phyloP scores from a whole-genome alignment of 306 rosid species.

The Quercus variabilis region DNA sequence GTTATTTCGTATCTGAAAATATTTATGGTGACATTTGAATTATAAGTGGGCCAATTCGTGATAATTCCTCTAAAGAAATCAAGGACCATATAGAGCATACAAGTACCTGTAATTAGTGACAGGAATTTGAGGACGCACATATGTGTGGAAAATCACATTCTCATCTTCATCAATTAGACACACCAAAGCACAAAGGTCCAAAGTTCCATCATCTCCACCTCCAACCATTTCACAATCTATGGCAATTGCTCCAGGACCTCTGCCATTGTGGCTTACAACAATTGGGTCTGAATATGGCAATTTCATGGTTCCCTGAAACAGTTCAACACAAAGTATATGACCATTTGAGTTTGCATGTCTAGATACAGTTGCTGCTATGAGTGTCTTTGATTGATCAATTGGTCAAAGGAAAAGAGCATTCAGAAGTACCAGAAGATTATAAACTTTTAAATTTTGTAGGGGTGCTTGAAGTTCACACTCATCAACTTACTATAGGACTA shows the following conservation, averaged over 20 bases:
- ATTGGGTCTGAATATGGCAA: conserved; percentile 23
- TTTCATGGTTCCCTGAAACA: conserved; percentile 51
- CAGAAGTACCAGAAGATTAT: neutral
- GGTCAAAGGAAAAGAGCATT: neutral
- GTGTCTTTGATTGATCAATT: conserved; percentile 12
- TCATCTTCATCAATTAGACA: conserved; percentile 78
- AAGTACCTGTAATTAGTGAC: conserved; percentile 67
- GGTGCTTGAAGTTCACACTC: neutral
- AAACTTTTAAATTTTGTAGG: neutral
- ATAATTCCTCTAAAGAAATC: conserved; percentile 11
- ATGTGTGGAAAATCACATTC: conserved; percentile 61
- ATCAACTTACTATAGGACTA: conserved; percentile 44
- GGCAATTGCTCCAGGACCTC: conserved; percentile 49
- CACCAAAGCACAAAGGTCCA: conserved; percentile 78
- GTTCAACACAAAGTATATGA: conserved; percentile 18
- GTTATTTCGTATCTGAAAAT: conserved; percentile 66
- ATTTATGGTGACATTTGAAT: conserved; percentile 1
- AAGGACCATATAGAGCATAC: conserved; percentile 8
- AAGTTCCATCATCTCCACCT: conserved; percentile 84
- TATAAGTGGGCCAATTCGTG: neutral
- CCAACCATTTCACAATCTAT: conserved; percentile 89
- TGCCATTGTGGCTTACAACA: conserved; percentile 23
- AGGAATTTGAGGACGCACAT: conserved; percentile 57
- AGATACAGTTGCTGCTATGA: conserved; percentile 2
- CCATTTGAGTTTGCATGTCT: conserved; percentile 1